A percentile compares a stretch with the other conserved stretches of the same genome.
Evolutionary conservation across 169 alveolate genomes (phyloP).

Genomic region (Plasmodium billcollinsi): DNA sequence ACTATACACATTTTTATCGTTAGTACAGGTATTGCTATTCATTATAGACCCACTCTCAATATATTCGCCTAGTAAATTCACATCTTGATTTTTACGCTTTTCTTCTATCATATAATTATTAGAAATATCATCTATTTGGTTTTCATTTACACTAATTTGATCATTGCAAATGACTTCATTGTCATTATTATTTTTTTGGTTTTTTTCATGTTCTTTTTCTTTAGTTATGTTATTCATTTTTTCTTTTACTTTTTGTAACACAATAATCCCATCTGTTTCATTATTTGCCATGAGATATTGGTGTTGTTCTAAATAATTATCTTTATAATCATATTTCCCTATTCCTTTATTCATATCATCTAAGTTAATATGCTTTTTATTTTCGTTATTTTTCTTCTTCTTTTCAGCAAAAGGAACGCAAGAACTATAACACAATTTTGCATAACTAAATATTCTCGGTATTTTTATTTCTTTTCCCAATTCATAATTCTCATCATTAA

Average conservation of each 20-base stretch:
- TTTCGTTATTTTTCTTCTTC: background rate
- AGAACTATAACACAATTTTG: background rate
- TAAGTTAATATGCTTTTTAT: background rate
- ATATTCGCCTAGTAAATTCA: too few relatives aligned
- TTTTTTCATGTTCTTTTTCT: background rate
- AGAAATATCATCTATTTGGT: background rate
- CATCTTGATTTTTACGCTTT: background rate
- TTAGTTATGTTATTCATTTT: background rate
- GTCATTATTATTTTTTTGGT: background rate
- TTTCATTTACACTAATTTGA: background rate
- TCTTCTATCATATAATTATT: conserved; percentile 6
- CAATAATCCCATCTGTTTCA: background rate
- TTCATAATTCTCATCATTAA: background rate
- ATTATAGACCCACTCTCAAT: background rate
- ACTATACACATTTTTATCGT: background rate
- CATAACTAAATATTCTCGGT: background rate
- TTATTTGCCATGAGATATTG: conserved; percentile 4
- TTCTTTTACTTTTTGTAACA: background rate
- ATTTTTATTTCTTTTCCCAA: background rate
- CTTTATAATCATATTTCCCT: background rate
- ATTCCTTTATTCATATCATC: background rate
- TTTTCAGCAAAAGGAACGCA: background rate
- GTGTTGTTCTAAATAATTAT: background rate
- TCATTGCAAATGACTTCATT: background rate
- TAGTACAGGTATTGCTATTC: background rate